Evolutionary conservation across 768 basidiomycete species (phyloP), one percentile per base, ranked within the genome.

Genomic region (Panaeolus cyanescens): DNA sequence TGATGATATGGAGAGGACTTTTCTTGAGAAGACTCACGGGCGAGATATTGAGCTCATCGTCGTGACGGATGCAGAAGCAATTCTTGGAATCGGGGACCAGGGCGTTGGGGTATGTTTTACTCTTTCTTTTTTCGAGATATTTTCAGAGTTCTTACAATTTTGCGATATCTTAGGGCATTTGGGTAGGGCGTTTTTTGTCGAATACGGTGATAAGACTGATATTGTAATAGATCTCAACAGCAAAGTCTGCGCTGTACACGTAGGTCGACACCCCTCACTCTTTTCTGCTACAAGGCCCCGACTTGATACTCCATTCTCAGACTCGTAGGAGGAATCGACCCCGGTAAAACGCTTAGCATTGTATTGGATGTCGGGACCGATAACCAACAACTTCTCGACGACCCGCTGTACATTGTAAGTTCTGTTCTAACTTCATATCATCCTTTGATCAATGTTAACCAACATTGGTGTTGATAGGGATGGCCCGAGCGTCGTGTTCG

Each of bases 31-130:
- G 66, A 88, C 83, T 1, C 77, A 75, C 32, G 85, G 83, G 6
- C 76, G 80, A 28, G 76, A 87, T 28, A 85, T 95, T 58, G 89
- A 95, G 62, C 78, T 95, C 22, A 80, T 96, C 55, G 92, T 95
- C 25, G 89, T 89, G 58, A 90, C 92, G 0, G 94, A 96, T 70
- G 85, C 89, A 4, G 93, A 94, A 67, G 91, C 91, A 0, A 95
- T 95, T 61, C 77, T 96, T 9, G 94, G 94, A 15, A 83, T 83
- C 55, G 82, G 82, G 1, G 82, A 83, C 68, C 82, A 83, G 64
- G 82, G 93, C 59, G 92, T 94, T 74, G 91, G 79, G 71, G 88
- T 83, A 67, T 56, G 45, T 40, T 25, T 22, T n/a, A n/a, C n/a
- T n/a, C 5, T 19, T 39, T 57, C 34, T 5, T 32, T 54, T 45